Evolutionary conservation across 2,329 filamentous ascomycete species (phyloP).

Genomic region (Helotiales sp.): DNA sequence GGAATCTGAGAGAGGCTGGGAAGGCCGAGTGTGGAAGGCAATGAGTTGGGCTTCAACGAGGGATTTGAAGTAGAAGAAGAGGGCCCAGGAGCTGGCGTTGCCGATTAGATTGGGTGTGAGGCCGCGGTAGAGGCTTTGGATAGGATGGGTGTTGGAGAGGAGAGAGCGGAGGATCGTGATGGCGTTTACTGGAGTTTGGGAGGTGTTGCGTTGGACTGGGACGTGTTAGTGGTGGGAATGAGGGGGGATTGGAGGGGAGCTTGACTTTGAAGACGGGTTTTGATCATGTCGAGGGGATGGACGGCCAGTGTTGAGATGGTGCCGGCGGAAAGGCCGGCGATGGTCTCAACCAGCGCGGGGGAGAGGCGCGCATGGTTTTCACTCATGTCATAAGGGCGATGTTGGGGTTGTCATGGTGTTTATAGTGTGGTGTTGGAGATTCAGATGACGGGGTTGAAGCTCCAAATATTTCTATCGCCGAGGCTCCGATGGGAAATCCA

Average conservation of each 20-base stretch:
- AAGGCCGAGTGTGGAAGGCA: conserved; percentile 30
- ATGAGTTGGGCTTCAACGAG: conserved; percentile 53
- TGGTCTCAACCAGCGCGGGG: conserved; percentile 81
- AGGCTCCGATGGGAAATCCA: conserved; percentile 5
- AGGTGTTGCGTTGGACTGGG: conserved; percentile 57
- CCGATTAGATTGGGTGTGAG: conserved; percentile 89
- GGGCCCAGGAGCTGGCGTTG: conserved; percentile 86
- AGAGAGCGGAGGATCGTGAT: conserved; percentile 55
- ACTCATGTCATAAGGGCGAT: conserved; percentile 43
- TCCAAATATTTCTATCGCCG: conserved; percentile 20
- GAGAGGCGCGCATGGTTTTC: conserved; percentile 62
- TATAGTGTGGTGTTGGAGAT: conserved; percentile 21
- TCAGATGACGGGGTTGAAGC: conserved; percentile 34
- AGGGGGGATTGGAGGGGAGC: conserved; percentile 47
- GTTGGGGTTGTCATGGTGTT: conserved; percentile 30
- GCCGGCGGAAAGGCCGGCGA: conserved; percentile 89
- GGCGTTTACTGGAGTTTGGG: conserved; percentile 52
- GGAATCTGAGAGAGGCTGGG: conserved; percentile 5
- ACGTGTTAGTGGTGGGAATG: conserved; percentile 18
- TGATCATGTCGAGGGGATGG: conserved; percentile 93
- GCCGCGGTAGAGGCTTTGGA: conserved; percentile 83
- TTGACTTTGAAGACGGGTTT: conserved; percentile 89
- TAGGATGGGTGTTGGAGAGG: conserved; percentile 55
- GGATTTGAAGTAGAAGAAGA: conserved; percentile 84
- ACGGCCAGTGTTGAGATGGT: conserved; percentile 83